A percentile compares a stretch with the other conserved stretches of the same genome.
Evolutionary conservation across 2,329 filamentous ascomycete species (phyloP).

Genomic region (Hypoxylon sp.): DNA sequence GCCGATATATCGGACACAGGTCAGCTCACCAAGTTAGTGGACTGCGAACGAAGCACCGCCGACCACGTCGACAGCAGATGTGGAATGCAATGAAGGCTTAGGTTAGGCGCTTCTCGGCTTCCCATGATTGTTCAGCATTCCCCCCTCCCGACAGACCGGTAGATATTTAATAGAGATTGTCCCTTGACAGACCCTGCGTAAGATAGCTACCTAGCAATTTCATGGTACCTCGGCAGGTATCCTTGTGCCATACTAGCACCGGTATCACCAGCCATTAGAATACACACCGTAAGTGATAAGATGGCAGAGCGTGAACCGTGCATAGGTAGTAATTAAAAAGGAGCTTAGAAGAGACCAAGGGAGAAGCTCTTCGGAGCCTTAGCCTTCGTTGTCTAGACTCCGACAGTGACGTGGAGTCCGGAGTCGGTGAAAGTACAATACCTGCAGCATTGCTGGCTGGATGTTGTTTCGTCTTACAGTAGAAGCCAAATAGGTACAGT

Average conservation of each 20-base stretch:
- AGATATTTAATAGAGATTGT: not conserved
- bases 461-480: conserved; percentile 17
- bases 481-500: conserved; percentile 4
- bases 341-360: conserved; percentile 10
- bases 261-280: conserved; percentile 26
- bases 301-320: conserved; percentile 2
- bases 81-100: conserved; percentile 15
- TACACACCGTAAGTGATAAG: conserved; percentile 2
- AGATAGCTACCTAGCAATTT: not conserved
- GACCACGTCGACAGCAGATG: conserved; percentile 27
- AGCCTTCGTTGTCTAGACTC: conserved; percentile 21
- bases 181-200: not conserved
- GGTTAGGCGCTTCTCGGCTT: conserved; percentile 12
- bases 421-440: conserved; percentile 31
- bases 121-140: conserved; percentile 7
- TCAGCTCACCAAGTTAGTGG: conserved; percentile 25
- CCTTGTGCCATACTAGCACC: conserved; percentile 3
- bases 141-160: conserved; percentile 9
- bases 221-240: conserved; percentile 7
- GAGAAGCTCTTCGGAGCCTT: conserved; percentile 9
- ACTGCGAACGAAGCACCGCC: conserved; percentile 24
- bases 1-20: conserved; percentile 17
- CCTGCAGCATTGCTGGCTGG: conserved; percentile 13
- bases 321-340: conserved; percentile 4
- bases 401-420: conserved; percentile 28